Evolutionary conservation across 2,329 filamentous ascomycete genomes (phyloP).

Genomic region (Triangularia setosa): DNA sequence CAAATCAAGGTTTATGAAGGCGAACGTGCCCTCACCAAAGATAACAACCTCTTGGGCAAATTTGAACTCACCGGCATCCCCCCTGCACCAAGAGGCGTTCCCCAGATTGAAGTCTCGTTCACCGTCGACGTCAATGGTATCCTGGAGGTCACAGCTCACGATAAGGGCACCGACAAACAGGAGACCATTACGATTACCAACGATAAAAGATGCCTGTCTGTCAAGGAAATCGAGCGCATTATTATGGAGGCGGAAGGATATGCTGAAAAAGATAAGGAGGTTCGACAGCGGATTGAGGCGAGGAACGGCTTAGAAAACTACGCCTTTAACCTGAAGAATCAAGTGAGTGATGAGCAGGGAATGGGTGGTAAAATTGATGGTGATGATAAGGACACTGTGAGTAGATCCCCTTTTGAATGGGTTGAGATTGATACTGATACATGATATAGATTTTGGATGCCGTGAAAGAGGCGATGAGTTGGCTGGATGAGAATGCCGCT

Average conservation of each 20-base stretch:
- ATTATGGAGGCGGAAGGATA: slow-evolving; percentile 96
- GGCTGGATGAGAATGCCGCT: slow-evolving; percentile 83
- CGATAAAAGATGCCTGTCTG: slow-evolving; percentile 92
- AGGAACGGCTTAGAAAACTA: slow-evolving; percentile 98
- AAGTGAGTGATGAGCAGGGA: slow-evolving; percentile 90
- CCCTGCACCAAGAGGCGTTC: slow-evolving; percentile 89
- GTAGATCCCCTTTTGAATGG: slow-evolving; percentile 4
- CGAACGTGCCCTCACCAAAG: slow-evolving; percentile 89
- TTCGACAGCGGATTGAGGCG: slow-evolving; percentile 90
- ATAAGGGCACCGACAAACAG: slow-evolving; percentile 96
- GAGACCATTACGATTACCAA: slow-evolving; percentile 98
- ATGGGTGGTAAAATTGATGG: slow-evolving; percentile 90
- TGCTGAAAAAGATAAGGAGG: slow-evolving; percentile 97
- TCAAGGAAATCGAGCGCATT: slow-evolving; percentile 98
- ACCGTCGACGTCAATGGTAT: slow-evolving; percentile 98
- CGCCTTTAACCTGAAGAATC: slow-evolving; percentile 96
- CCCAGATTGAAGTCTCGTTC: slow-evolving; percentile 97
- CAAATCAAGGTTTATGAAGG: slow-evolving; percentile 95
- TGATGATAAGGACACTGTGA: slow-evolving; percentile 82
- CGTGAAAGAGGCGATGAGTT: slow-evolving; percentile 90
- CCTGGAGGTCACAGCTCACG: slow-evolving; percentile 88
- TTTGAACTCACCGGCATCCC: slow-evolving; percentile 97
- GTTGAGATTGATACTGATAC: background rate
- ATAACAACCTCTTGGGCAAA: slow-evolving; percentile 96
- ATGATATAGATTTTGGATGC: slow-evolving; percentile 67